A percentile compares a stretch with the other conserved stretches of the same genome.
Evolutionary conservation across 768 basidiomycete species (phyloP).

Genomic region (Serendipita vermifera): DNA sequence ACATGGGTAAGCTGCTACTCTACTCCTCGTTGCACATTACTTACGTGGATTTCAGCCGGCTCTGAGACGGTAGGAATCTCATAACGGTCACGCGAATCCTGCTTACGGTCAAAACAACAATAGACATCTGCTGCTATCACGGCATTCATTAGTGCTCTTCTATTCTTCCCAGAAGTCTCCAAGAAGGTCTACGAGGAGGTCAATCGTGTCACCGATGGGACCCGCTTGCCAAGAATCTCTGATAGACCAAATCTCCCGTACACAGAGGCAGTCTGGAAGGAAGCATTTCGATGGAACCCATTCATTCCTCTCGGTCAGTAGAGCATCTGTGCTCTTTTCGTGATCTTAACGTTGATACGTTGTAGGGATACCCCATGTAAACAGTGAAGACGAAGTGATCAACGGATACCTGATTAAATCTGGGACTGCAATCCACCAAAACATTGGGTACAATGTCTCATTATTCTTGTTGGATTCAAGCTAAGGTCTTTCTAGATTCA

Average conservation of each 20-base stretch:
- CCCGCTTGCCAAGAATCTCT: neutral
- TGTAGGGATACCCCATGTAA: constrained; percentile 7
- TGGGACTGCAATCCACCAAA: neutral
- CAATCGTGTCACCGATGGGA: neutral
- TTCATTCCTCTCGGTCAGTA: neutral
- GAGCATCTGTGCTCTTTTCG: no score
- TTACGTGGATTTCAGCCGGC: neutral
- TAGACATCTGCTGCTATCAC: neutral
- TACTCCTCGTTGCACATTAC: neutral
- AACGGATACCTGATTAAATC: constrained; percentile 6
- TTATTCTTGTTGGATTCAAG: no score
- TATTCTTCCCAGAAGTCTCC: neutral
- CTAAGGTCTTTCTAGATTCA: neutral
- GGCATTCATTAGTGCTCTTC: neutral
- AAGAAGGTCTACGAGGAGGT: neutral
- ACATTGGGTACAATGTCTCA: no score
- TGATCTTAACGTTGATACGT: neutral
- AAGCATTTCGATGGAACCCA: neutral
- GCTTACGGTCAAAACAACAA: neutral
- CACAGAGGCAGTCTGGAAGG: neutral
- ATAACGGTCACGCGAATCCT: no score
- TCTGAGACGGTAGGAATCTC: neutral
- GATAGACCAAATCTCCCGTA: neutral
- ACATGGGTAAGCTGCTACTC: neutral
- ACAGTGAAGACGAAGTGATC: constrained; percentile 9